A percentile compares a stretch with the other conserved stretches of the same genome.
Conservation (phyloP, 345 rosid species). For the Eutrema yunnanense region DNA sequence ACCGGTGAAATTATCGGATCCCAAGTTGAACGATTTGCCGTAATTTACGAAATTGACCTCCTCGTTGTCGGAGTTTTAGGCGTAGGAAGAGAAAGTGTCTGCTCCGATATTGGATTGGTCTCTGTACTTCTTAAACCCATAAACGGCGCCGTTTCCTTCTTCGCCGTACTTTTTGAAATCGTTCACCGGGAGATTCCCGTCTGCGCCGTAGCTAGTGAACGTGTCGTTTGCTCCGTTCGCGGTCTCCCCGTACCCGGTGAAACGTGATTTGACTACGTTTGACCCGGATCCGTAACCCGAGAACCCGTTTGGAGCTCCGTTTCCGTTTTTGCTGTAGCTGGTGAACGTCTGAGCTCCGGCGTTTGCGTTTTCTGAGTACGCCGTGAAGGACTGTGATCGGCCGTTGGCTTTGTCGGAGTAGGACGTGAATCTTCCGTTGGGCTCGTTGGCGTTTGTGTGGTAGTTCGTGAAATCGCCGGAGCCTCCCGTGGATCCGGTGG, state of each 20-base stretch:
- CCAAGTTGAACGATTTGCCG: constrained; percentile 47
- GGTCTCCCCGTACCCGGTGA: constrained; percentile 49
- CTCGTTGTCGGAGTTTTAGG: constrained; percentile 43
- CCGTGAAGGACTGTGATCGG: constrained; percentile 42
- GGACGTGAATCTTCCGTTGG: constrained; percentile 50
- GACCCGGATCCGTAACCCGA: constrained; percentile 50
- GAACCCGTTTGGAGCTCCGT: constrained; percentile 56
- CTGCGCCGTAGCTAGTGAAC: constrained; percentile 56
- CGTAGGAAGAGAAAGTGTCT: constrained; percentile 62
- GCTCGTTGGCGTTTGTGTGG: constrained; percentile 50
- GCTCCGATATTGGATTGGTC: constrained; percentile 56
- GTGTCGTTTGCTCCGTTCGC: constrained; percentile 52
- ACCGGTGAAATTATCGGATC: constrained; percentile 48
- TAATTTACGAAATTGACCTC: constrained; percentile 50
- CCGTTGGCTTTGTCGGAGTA: constrained; percentile 54
- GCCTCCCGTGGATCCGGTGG: constrained; percentile 58
- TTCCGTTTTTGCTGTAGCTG: constrained; percentile 66
- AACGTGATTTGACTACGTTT: constrained; percentile 62
- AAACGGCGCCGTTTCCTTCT: constrained; percentile 45
- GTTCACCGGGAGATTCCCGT: constrained; percentile 59
- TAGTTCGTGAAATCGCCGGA: constrained; percentile 51
- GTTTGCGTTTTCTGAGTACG: constrained; percentile 47
- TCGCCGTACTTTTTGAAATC: constrained; percentile 53
- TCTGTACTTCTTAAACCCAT: constrained; percentile 49
- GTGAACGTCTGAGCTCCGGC: constrained; percentile 53